phyloP scores from a whole-genome alignment of 2,329 filamentous ascomycete species.

The Cercospora zeae-maydis region DNA sequence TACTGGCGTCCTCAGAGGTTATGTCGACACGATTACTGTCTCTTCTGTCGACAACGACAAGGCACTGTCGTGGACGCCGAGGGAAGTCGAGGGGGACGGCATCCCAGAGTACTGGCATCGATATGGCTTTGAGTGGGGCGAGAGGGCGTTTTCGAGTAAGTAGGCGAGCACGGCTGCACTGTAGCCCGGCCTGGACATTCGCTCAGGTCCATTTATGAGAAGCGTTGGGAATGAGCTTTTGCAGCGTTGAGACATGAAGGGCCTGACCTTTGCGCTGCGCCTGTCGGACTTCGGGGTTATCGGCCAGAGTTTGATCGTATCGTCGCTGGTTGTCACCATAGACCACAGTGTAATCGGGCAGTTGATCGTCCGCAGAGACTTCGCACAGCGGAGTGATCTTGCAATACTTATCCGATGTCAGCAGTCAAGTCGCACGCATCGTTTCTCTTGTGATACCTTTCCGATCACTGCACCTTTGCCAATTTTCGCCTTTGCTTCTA shows the following conservation, averaged over 20 bases:
- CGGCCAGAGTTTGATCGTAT: conserved; percentile 39
- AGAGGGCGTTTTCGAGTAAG: conserved; percentile 12
- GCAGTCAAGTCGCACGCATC: neutral
- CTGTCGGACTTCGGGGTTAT: conserved; percentile 29
- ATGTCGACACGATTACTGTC: conserved; percentile 19
- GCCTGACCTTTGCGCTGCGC: conserved; percentile 34
- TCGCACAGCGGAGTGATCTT: conserved; percentile 41
- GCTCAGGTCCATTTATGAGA: conserved; percentile 34
- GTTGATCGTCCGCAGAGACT: conserved; percentile 37
- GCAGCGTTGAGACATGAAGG: conserved; percentile 35
- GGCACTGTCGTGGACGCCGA: conserved; percentile 11
- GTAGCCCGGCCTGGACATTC: neutral
- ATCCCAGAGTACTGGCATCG: conserved; percentile 22
- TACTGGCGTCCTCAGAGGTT: conserved; percentile 19
- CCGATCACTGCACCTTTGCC: conserved; percentile 44
- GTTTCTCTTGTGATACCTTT: conserved; percentile 35
- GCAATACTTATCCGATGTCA: conserved; percentile 38
- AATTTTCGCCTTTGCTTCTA: conserved; percentile 34
- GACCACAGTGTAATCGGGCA: conserved; percentile 47
- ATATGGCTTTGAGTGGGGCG: conserved; percentile 26
- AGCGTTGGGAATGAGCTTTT: conserved; percentile 36
- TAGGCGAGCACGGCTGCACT: neutral
- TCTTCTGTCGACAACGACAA: conserved; percentile 13
- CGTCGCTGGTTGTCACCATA: conserved; percentile 40
- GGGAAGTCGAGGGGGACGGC: conserved; percentile 12